Evolutionary conservation across 1,284 basidiomycete genomes (phyloP), one percentile per base, ranked within the genome.

Genomic region (Chalciporus piperatoides): DNA sequence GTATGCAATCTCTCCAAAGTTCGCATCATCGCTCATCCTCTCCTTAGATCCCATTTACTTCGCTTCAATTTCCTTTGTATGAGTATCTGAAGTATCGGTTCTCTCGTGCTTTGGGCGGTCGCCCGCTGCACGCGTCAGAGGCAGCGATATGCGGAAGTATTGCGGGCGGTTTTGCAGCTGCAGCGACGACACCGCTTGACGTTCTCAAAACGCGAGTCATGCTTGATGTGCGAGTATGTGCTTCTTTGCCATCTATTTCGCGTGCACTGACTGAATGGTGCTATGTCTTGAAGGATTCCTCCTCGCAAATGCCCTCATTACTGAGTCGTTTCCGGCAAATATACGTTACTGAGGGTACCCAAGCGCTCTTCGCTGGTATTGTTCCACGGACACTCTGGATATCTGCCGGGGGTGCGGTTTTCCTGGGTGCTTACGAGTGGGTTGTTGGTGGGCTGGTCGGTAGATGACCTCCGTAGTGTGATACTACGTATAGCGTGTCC

Each of bases 191-290:
- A 0, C 97, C 97, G 0, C 73, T 99, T 15, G 97, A 99, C 62
- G 97, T 99, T 2, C 80, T 97, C 51, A 99, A 99, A 70, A 99
- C 96, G 2, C 80, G 97, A 12, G 90, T 98, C 45, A 99, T 99
- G 97, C 79, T 99, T 10, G 92, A 97, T 62, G 75, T 87, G 48
- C 76, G 83, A 58, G 91, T 92, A 60, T 48, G 81, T 65, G 15
- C 19, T 30, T 37, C 44, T 43, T 44, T 62, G 15, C 32, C 12
- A 38, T 41, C 8, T 49, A 11, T 37, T 12, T 35, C 41, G 12
- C 27, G 48, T 9, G 25, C 15, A 7, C 23, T 10, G 0, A 19
- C 19, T 41, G 39, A 12, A 23, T 2, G 21, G 47, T 6, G 11
- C 25, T 41, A 47, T 23, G 21, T 23, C 32, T 21, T 17, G 23